Percentiles rank a stretch among this genome's conserved stretches.
These are phyloP conservation scores for Dryas drummondii DNA, from an alignment of 306 rosid genomes.

Conservation along the genomic window DNA sequence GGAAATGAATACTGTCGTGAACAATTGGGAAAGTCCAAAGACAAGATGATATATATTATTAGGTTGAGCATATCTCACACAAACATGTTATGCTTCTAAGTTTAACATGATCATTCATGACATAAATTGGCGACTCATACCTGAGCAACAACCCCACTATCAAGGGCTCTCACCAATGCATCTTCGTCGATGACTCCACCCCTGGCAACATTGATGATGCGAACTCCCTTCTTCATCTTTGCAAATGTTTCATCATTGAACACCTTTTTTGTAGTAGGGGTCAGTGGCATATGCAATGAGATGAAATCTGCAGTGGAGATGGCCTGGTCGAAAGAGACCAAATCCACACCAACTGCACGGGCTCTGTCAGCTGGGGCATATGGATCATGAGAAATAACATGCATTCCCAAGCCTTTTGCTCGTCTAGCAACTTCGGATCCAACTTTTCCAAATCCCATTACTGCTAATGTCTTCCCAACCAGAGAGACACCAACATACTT, in stretches of 20 bases:
- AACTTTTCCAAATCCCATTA: conserved; percentile 92
- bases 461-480: conserved; percentile 87
- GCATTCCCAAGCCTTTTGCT: conserved; percentile 88
- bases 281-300: conserved; percentile 93
- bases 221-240: conserved; percentile 81
- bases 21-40: too few relatives aligned
- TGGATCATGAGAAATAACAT: conserved; percentile 90
- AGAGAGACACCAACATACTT: conserved; percentile 90
- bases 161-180: conserved; percentile 77
- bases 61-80: not conserved
- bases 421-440: conserved; percentile 92
- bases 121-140: conserved; percentile 22
- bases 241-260: conserved; percentile 69
- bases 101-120: not conserved
- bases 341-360: conserved; percentile 82
- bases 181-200: conserved; percentile 97
- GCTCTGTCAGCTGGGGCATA: conserved; percentile 90
- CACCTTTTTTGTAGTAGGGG: conserved; percentile 67
- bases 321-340: conserved; percentile 81
- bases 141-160: conserved; percentile 84
- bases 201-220: conserved; percentile 77
- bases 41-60: too few relatives aligned
- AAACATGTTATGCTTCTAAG: not conserved
- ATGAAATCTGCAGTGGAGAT: conserved; percentile 71
- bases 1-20: not conserved